Conservation (phyloP, 805 yeast species). For the Candida methanosorbosa region DNA sequence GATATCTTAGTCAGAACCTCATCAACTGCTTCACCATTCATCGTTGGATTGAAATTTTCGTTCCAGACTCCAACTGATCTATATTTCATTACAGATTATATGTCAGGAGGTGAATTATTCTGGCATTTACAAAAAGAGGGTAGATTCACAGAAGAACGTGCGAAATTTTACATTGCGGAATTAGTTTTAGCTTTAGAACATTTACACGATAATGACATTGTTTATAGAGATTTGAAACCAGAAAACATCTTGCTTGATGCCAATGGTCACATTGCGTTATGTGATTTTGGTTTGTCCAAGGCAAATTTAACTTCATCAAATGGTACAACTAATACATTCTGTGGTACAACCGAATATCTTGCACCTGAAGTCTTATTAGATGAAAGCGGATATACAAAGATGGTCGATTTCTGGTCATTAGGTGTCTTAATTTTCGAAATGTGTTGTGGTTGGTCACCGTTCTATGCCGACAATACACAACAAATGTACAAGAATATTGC, state of each 20-base stretch:
- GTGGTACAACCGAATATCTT: slow-evolving; percentile 96
- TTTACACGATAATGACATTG: slow-evolving; percentile 90
- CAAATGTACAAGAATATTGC: slow-evolving; percentile 99
- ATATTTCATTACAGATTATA: slow-evolving; percentile 90
- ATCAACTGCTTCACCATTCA: slow-evolving; percentile 68
- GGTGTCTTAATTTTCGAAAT: slow-evolving; percentile 96
- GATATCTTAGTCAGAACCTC: slow-evolving; percentile 91
- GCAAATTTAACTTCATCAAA: slow-evolving; percentile 72
- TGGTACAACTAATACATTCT: slow-evolving; percentile 91
- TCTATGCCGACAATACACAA: slow-evolving; percentile 95
- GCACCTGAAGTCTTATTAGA: slow-evolving; percentile 96
- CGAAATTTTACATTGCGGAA: slow-evolving; percentile 96
- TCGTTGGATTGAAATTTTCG: slow-evolving; percentile 91
- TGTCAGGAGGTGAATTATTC: slow-evolving; percentile 88
- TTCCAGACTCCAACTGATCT: slow-evolving; percentile 93
- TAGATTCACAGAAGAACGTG: slow-evolving; percentile 84
- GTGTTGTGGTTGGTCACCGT: slow-evolving; percentile 99
- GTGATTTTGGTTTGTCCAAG: slow-evolving; percentile 95
- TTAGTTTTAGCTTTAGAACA: slow-evolving; percentile 88
- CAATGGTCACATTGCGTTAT: slow-evolving; percentile 92
- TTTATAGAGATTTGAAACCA: slow-evolving; percentile 94
- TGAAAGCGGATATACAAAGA: slow-evolving; percentile 94
- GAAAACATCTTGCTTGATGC: slow-evolving; percentile 94
- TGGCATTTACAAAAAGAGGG: slow-evolving; percentile 98
- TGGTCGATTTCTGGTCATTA: slow-evolving; percentile 98